phyloP scores from a whole-genome alignment of 2,329 filamentous ascomycete genomes.

The Aspergillus hiratsukae region DNA sequence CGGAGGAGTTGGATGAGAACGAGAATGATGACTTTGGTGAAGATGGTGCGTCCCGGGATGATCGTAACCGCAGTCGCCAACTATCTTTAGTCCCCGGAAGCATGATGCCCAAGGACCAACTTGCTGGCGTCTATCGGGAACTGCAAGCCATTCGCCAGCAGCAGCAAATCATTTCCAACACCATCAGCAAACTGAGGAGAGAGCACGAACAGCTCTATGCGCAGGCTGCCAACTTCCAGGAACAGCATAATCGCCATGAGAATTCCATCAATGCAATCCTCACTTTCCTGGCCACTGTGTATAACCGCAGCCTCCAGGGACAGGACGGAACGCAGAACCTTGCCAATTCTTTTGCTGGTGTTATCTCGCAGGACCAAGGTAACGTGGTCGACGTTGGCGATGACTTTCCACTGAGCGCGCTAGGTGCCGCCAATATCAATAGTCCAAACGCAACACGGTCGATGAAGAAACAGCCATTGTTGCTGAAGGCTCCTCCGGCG shows the following conservation, averaged over 20 bases:
- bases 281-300: slow-evolving; percentile 93
- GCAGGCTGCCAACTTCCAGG: slow-evolving; percentile 84
- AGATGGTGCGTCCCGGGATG: slow-evolving; percentile 34
- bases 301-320: slow-evolving; percentile 86
- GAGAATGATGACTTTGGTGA: slow-evolving; percentile 58
- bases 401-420: slow-evolving; percentile 37
- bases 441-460: slow-evolving; percentile 36
- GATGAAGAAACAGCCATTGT: slow-evolving; percentile 44
- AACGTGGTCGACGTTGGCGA: slow-evolving; percentile 62
- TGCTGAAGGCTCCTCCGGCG: slow-evolving; percentile 43
- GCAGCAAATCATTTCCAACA: slow-evolving; percentile 77
- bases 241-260: slow-evolving; percentile 90
- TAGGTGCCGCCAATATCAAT: slow-evolving; percentile 28
- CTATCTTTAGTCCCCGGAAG: slow-evolving; percentile 39
- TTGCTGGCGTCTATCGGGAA: slow-evolving; percentile 73
- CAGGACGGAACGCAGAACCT: slow-evolving; percentile 72
- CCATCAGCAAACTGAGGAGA: slow-evolving; percentile 73
- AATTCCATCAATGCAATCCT: slow-evolving; percentile 99
- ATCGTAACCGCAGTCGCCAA: slow-evolving; percentile 35
- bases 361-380: slow-evolving; percentile 61
- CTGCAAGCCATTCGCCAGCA: slow-evolving; percentile 77
- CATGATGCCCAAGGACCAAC: slow-evolving; percentile 64
- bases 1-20: slow-evolving; percentile 57
- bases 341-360: slow-evolving; percentile 75
- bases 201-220: slow-evolving; percentile 86